A percentile compares a stretch with the other conserved stretches of the same genome.
phyloP scores from a whole-genome alignment of 768 basidiomycete genomes.

The Coprinellus aureogranulatus region DNA sequence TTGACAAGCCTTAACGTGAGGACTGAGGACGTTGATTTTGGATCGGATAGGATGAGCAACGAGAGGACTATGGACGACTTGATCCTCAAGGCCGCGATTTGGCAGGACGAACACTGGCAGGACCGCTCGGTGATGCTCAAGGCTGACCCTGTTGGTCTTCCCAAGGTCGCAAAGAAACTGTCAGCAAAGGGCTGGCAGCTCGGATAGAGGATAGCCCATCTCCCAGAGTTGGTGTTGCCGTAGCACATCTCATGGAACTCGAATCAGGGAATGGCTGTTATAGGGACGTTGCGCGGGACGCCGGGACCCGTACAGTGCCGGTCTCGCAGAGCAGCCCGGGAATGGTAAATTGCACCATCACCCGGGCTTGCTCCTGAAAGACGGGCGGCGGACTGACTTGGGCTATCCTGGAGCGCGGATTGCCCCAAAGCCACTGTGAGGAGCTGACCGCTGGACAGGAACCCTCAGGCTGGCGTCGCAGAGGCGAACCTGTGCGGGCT shows the following conservation, averaged over 20 bases:
- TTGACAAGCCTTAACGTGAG: slow-evolving; percentile 78
- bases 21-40: slow-evolving; percentile 79
- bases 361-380: slow-evolving; percentile 80
- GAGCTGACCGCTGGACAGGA: too few relatives aligned
- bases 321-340: slow-evolving; percentile 87
- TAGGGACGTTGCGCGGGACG: slow-evolving; percentile 79
- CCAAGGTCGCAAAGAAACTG: slow-evolving; percentile 29
- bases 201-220: slow-evolving; percentile 64
- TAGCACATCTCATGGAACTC: slow-evolving; percentile 77
- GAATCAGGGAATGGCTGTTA: slow-evolving; percentile 92
- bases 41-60: slow-evolving; percentile 33
- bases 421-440: too few relatives aligned
- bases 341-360: slow-evolving; percentile 94
- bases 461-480: too few relatives aligned
- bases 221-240: slow-evolving; percentile 82
- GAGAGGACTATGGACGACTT: slow-evolving; percentile 92
- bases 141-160: slow-evolving; percentile 21
- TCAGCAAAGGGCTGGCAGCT: slow-evolving; percentile 49
- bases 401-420: too few relatives aligned
- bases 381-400: too few relatives aligned
- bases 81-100: slow-evolving; percentile 87
- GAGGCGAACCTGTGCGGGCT: too few relatives aligned
- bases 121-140: slow-evolving; percentile 78
- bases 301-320: slow-evolving; percentile 94
- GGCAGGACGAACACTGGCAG: slow-evolving; percentile 91